A percentile compares a stretch with the other conserved stretches of the same genome.
Conservation (phyloP, 1,139 yeast genomes). For the Tardiomyces depauwii region DNA sequence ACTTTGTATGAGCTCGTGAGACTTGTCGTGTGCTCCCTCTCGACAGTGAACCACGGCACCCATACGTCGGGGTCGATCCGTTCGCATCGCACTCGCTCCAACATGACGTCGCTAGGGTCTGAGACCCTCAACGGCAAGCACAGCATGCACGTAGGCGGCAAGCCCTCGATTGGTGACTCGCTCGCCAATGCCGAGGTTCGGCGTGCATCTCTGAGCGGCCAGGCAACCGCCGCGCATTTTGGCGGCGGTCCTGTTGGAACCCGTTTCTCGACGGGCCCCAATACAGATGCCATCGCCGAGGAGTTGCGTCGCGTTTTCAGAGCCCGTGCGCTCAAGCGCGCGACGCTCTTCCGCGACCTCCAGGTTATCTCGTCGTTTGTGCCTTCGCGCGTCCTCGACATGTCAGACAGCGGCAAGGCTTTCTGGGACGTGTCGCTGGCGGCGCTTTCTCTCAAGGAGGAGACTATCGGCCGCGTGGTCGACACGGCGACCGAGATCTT, state of each 20-base stretch:
- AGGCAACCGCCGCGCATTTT: not conserved
- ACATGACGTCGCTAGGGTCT: slow-evolving; percentile 1
- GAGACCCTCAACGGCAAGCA: not conserved
- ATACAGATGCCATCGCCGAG: slow-evolving; percentile 24
- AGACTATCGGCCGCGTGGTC: slow-evolving; percentile 15
- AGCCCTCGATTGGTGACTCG: not conserved
- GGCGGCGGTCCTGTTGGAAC: not conserved
- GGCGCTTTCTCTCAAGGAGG: slow-evolving; percentile 21
- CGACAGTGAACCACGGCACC: slow-evolving; percentile 2
- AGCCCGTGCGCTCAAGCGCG: slow-evolving; percentile 15
- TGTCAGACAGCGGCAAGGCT: slow-evolving; percentile 24
- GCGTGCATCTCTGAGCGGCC: not conserved
- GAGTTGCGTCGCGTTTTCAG: slow-evolving; percentile 20
- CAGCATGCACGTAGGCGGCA: not conserved
- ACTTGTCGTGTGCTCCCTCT: slow-evolving; percentile 20
- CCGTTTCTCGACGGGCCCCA: slow-evolving; percentile 14
- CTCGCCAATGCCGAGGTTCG: not conserved
- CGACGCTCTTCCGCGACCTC: slow-evolving; percentile 25
- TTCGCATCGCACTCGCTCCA: not conserved
- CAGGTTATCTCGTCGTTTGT: slow-evolving; percentile 28
- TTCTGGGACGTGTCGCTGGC: slow-evolving; percentile 30
- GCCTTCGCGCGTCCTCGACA: slow-evolving; percentile 22
- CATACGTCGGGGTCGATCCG: slow-evolving; percentile 1
- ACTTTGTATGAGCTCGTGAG: slow-evolving; percentile 19
- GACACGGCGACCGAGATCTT: slow-evolving; percentile 20